Evolutionary conservation across 2,329 filamentous ascomycete genomes (phyloP), one percentile per base, ranked within the genome.

Genomic region (Aspergillus chevalieri): DNA sequence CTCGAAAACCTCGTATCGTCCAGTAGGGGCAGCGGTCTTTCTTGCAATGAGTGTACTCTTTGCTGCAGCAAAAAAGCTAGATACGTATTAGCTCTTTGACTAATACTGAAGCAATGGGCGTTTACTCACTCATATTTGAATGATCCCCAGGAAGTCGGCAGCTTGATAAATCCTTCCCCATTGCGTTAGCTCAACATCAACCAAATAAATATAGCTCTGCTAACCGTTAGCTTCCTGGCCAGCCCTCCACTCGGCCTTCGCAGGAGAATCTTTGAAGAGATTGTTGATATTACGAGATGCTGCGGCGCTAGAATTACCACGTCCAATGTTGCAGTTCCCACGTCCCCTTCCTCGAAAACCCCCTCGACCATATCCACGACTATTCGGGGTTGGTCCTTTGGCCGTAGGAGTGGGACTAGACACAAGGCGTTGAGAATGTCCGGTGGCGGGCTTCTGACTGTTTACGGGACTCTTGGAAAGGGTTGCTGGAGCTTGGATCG

Each of bases 171-270:
- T 6, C 43, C 59, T 62, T 19, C 12, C 9, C 38, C 15, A 17
- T 5, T 15, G 9, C 19, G 14, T 36, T 10, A 30, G 30, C 24
- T n/a, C 26, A 30, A 42, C 38, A 17, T 15, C 19, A 9, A 38
- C 26, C 8, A 34, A 28, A 7, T 21, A 38, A 30, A 47, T 38
- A n/a, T 44, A 28, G 22, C 43, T 15, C 5, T 12, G 38, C 53
- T 56, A 21, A 63, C 61, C 55, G 6, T 50, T 38, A 9, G 57
- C 52, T 14, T 54, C 47, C n/a, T 14, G 2, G 4, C 57, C 57
- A 36, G 52, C 50, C 47, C 58, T 58, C 59, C 60, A 64, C 34
- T 56, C 58, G 21, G 58, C 49, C 33, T 63, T 63, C 3, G 61
- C 51, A 36, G 56, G 54, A 7, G 59, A 52, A 38, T 64, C 61